These are phyloP conservation scores for Nicotiana knightiana DNA, from an alignment of 257 asterid genomes.

Conservation along the genomic window DNA sequence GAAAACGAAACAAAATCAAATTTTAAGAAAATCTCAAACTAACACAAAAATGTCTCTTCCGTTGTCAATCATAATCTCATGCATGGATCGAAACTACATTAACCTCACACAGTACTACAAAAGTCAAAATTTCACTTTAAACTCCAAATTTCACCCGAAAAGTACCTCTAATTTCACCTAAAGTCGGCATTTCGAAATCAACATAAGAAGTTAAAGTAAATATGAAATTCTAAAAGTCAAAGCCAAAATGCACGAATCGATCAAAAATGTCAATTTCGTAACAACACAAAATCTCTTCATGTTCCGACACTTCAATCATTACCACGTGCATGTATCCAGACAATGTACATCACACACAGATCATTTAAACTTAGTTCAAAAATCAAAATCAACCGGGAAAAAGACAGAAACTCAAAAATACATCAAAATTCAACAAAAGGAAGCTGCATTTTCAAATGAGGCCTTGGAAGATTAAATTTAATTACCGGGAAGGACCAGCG, in stretches of 20 bases:
- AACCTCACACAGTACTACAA: neutral
- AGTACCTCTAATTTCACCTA: neutral
- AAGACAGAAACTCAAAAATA: neutral
- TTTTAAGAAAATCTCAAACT: neutral
- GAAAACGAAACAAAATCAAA: neutral
- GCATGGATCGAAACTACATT: neutral
- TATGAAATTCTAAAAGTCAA: neutral
- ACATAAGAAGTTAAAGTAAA: neutral
- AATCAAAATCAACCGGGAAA: neutral
- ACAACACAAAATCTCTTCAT: too few relatives aligned
- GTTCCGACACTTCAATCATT: neutral
- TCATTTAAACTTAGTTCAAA: neutral
- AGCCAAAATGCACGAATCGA: neutral
- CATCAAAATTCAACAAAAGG: neutral
- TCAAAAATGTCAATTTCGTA: neutral
- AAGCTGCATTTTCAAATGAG: neutral
- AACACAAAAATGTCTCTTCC: neutral
- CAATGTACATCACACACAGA: neutral
- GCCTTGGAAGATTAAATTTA: neutral
- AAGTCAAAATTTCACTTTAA: neutral
- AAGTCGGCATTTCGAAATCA: neutral
- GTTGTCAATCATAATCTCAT: neutral
- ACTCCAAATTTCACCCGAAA: neutral
- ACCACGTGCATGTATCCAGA: neutral
- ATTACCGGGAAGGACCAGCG: slow-evolving; percentile 92